A percentile compares a stretch with the other conserved stretches of the same genome.
Conservation (phyloP, 495 filamentous ascomycete genomes). For the Aspergillus indologenus region DNA sequence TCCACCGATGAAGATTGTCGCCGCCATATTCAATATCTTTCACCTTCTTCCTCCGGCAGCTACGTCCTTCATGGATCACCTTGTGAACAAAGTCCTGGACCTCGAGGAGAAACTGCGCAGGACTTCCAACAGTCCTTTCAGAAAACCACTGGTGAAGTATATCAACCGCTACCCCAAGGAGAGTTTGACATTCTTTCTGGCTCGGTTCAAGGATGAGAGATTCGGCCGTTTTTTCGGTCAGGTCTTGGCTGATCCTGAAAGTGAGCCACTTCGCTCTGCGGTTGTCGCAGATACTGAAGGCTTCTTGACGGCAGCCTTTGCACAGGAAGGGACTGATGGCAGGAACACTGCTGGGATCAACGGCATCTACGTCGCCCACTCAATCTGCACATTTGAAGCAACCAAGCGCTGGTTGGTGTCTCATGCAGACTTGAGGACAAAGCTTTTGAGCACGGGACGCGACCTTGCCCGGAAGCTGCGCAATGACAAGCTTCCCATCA, state of each 20-base stretch:
- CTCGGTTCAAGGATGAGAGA: slow-evolving; percentile 71
- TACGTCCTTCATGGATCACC: slow-evolving; percentile 80
- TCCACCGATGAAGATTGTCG: slow-evolving; percentile 84
- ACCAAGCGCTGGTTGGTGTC: slow-evolving; percentile 72
- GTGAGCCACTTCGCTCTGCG: slow-evolving; percentile 68
- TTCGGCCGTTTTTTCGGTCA: slow-evolving; percentile 96
- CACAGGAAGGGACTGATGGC: slow-evolving; percentile 52
- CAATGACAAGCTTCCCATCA: slow-evolving; percentile 61
- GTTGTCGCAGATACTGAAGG: slow-evolving; percentile 70
- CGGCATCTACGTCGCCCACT: slow-evolving; percentile 77
- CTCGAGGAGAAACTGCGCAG: slow-evolving; percentile 82
- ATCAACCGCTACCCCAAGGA: slow-evolving; percentile 90
- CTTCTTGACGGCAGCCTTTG: slow-evolving; percentile 62
- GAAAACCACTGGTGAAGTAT: slow-evolving; percentile 89
- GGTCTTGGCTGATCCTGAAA: slow-evolving; percentile 73
- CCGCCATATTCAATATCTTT: slow-evolving; percentile 93
- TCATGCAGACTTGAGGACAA: slow-evolving; percentile 67
- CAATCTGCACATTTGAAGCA: slow-evolving; percentile 54
- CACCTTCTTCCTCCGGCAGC: slow-evolving; percentile 88
- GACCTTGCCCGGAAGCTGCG: slow-evolving; percentile 70
- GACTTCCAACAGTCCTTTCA: slow-evolving; percentile 91
- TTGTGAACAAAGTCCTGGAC: slow-evolving; percentile 84
- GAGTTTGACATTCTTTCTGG: slow-evolving; percentile 72
- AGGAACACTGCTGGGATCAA: slow-evolving; percentile 80
- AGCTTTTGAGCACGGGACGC: slow-evolving; percentile 65